Base-by-base conservation (phyloP, 2,329 filamentous ascomycete genomes). In the Elsinoe necatrix region DNA sequence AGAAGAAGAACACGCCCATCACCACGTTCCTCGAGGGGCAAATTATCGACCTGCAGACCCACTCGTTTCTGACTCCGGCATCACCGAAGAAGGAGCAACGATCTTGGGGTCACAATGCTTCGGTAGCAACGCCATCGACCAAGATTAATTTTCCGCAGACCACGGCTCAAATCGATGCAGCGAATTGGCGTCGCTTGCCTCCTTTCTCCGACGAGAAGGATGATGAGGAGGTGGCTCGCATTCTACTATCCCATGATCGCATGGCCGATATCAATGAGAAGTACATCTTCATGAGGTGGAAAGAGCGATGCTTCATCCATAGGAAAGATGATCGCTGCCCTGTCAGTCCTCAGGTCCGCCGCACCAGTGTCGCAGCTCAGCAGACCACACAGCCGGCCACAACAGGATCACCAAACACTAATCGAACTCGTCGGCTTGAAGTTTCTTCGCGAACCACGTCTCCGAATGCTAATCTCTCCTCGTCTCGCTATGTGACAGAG, bases 21-120 rank as follows among this genome's bases (percentile, higher is more conserved):
- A 80, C 80, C 14, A 85, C 82, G 1, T 86, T 82, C 64, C 75
- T 86, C 43, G 83, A 85, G 72, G 83, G 83, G 56, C 83, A 86
- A 65, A 84, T 86, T 59, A 79, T 86, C 59, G 83, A 86, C 65
- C 81, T 78, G 62, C 66, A 66, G 42, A 72, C 67, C 3, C 71
- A 77, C 65, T 75, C 71, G 48, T 72, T 86, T 61, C 71, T 79
- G 52, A 80, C 77, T 9, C 68, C 8, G 54, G 61, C 57, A 63
- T 37, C 63, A 57, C 56, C 18, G 55, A 58, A 50, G 35, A 27
- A 25, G 47, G 48, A 52, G 4, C 48, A 23, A 14, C 14, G 29
- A 21, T 21, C 48, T 21, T 39, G 29, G 20, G 48, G 45, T 11
- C 50, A 35, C 16, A 27, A 31, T 37, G 21, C 56, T 21, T 20